These are phyloP conservation scores for Firmiana major DNA, from an alignment of 345 rosid species.

Conservation along the genomic window DNA sequence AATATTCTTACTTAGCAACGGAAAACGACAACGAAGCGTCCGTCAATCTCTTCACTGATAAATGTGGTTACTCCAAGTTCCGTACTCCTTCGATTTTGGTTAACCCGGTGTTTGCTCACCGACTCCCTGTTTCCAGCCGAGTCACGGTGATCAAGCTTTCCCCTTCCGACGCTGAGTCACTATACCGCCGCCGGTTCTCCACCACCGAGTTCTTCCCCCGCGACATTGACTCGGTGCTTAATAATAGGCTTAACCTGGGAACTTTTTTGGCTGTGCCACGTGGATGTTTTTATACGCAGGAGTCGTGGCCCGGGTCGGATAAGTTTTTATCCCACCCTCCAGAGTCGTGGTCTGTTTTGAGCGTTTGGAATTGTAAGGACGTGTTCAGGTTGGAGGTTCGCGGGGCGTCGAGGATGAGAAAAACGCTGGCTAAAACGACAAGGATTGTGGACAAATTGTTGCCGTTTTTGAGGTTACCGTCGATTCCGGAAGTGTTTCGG, in stretches of 20 bases:
- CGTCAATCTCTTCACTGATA: conserved; percentile 75
- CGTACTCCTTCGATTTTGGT: conserved; percentile 86
- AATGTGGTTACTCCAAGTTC: conserved; percentile 86
- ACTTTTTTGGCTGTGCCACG: conserved; percentile 81
- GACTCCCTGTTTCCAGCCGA: conserved; percentile 40
- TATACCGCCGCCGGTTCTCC: conserved; percentile 73
- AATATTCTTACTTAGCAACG: conserved; percentile 85
- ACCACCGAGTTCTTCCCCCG: conserved; percentile 95
- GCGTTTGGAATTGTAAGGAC: conserved; percentile 85
- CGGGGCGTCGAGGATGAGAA: conserved; percentile 60
- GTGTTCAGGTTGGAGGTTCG: conserved; percentile 70
- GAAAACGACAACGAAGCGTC: conserved; percentile 92
- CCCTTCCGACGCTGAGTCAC: conserved; percentile 56
- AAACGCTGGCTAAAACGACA: conserved; percentile 57
- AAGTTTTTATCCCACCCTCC: conserved; percentile 67
- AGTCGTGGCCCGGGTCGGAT: conserved; percentile 58
- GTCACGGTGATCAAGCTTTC: conserved; percentile 47
- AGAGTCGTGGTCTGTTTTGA: conserved; percentile 79
- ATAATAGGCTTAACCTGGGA: conserved; percentile 68
- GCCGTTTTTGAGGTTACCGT: conserved; percentile 75
- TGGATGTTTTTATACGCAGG: conserved; percentile 20
- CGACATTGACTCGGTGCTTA: conserved; percentile 79
- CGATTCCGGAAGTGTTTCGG: conserved; percentile 77
- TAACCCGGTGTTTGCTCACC: conserved; percentile 91
- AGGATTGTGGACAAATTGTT: conserved; percentile 61